These are phyloP conservation scores for Ciborinia camelliae DNA, from an alignment of 2,329 filamentous ascomycete species.

Conservation along the genomic window DNA sequence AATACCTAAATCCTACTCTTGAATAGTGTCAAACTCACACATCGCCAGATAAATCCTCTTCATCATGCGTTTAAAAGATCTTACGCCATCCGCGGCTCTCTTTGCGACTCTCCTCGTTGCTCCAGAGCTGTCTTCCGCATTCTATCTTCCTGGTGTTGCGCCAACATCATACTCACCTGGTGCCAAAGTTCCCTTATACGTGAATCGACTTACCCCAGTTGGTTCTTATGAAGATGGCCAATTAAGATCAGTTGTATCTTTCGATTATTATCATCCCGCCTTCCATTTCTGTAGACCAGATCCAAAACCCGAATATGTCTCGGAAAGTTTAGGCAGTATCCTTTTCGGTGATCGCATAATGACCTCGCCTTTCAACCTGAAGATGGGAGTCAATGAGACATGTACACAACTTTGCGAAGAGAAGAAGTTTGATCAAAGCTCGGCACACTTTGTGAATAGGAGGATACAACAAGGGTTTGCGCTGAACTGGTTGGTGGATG, in stretches of 20 bases:
- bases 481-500: slow-evolving; percentile 93
- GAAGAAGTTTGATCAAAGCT: slow-evolving; percentile 60
- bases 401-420: slow-evolving; percentile 77
- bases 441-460: slow-evolving; percentile 75
- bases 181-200: slow-evolving; percentile 79
- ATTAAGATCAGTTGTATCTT: slow-evolving; percentile 88
- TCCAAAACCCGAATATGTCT: slow-evolving; percentile 71
- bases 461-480: slow-evolving; percentile 84
- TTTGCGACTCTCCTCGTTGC: slow-evolving; percentile 48
- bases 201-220: slow-evolving; percentile 88
- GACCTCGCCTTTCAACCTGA: slow-evolving; percentile 88
- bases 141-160: slow-evolving; percentile 94
- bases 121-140: slow-evolving; percentile 62
- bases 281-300: slow-evolving; percentile 87
- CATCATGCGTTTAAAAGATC: slow-evolving; percentile 35
- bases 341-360: slow-evolving; percentile 95
- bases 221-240: slow-evolving; percentile 73
- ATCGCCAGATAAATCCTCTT: slow-evolving; percentile 1
- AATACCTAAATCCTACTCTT: not conserved
- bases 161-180: slow-evolving; percentile 84
- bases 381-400: slow-evolving; percentile 81
- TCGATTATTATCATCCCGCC: slow-evolving; percentile 87
- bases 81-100: slow-evolving; percentile 45
- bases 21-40: not conserved
- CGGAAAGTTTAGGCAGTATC: slow-evolving; percentile 92